phyloP scores from a whole-genome alignment of 768 basidiomycete species.

The Galerina sulciceps region DNA sequence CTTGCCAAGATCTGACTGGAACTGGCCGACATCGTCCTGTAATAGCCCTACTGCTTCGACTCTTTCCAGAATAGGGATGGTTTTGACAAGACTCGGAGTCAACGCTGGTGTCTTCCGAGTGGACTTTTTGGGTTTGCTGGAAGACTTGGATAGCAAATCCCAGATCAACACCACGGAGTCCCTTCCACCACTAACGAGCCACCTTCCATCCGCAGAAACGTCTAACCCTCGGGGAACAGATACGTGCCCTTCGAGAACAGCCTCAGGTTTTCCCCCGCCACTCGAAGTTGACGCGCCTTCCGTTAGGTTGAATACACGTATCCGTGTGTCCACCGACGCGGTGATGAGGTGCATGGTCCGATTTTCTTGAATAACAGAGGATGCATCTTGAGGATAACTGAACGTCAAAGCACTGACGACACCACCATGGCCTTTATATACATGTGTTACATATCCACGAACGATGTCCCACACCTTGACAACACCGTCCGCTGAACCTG shows the following conservation, averaged over 20 bases:
- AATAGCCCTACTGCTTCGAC: slow-evolving; percentile 87
- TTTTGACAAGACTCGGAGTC: slow-evolving; percentile 69
- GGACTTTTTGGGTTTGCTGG: slow-evolving; percentile 40
- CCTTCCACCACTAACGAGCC: slow-evolving; percentile 89
- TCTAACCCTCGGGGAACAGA: slow-evolving; percentile 93
- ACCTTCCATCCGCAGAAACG: slow-evolving; percentile 83
- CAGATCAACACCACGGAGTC: slow-evolving; percentile 94
- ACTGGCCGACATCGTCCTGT: slow-evolving; percentile 45
- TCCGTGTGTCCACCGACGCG: slow-evolving; percentile 88
- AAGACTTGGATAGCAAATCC: slow-evolving; percentile 60
- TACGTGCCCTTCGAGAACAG: slow-evolving; percentile 92
- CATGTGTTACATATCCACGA: slow-evolving; percentile 89
- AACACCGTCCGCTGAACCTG: slow-evolving; percentile 93
- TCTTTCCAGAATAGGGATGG: slow-evolving; percentile 82
- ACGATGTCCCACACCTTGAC: slow-evolving; percentile 96
- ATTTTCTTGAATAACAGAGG: slow-evolving; percentile 43
- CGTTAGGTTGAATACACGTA: slow-evolving; percentile 90
- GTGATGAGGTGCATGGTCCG: slow-evolving; percentile 82
- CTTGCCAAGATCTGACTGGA: slow-evolving; percentile 38
- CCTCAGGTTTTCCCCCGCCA: slow-evolving; percentile 65
- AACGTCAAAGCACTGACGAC: slow-evolving; percentile 91
- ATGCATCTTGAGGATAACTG: slow-evolving; percentile 71
- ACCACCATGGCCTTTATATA: slow-evolving; percentile 97
- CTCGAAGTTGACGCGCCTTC: slow-evolving; percentile 61
- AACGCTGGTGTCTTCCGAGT: slow-evolving; percentile 54